Percentiles rank a stretch among this genome's conserved stretches.
phyloP scores from a whole-genome alignment of 2,329 filamentous ascomycete species.

The Penicillium frequentans region DNA sequence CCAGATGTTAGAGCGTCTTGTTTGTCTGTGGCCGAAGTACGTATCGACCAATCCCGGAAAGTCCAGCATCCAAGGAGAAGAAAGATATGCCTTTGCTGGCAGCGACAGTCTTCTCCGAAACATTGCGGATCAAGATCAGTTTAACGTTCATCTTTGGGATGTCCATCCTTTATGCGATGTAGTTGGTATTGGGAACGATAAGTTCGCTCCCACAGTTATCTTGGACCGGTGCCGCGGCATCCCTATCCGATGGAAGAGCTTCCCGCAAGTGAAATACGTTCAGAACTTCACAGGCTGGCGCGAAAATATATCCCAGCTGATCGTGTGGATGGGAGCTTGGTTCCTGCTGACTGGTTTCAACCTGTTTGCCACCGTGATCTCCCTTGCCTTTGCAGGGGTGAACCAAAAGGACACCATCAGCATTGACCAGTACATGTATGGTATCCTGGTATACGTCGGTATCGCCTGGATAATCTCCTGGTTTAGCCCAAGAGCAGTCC shows the following conservation, averaged over 20 bases:
- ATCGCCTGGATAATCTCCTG: constrained; percentile 15
- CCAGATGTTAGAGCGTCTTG: constrained; percentile 31
- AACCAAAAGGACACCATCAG: neutral
- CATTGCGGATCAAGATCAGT: constrained; percentile 26
- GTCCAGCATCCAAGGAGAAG: neutral
- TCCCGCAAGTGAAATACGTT: constrained; percentile 22
- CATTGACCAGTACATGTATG: constrained; percentile 3
- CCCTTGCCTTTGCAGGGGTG: neutral
- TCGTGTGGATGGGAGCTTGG: constrained; percentile 12
- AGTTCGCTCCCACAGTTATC: constrained; percentile 23
- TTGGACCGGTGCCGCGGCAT: constrained; percentile 32
- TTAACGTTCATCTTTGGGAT: constrained; percentile 31
- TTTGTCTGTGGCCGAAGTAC: constrained; percentile 15
- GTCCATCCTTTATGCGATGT: constrained; percentile 33
- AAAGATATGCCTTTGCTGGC: neutral
- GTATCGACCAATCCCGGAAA: neutral
- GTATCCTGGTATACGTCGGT: constrained; percentile 7
- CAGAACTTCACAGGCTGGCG: constrained; percentile 10
- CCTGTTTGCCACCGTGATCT: constrained; percentile 4
- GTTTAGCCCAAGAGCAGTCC: constrained; percentile 14
- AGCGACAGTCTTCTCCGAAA: constrained; percentile 13
- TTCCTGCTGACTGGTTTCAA: constrained; percentile 8
- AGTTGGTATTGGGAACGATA: constrained; percentile 31
- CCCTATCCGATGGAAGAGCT: constrained; percentile 34
- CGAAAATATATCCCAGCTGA: constrained; percentile 5